These are phyloP conservation scores for Blastocladiella britannica DNA, from an alignment of 192 early-diverging fungal genomes.

Conservation along the genomic window DNA sequence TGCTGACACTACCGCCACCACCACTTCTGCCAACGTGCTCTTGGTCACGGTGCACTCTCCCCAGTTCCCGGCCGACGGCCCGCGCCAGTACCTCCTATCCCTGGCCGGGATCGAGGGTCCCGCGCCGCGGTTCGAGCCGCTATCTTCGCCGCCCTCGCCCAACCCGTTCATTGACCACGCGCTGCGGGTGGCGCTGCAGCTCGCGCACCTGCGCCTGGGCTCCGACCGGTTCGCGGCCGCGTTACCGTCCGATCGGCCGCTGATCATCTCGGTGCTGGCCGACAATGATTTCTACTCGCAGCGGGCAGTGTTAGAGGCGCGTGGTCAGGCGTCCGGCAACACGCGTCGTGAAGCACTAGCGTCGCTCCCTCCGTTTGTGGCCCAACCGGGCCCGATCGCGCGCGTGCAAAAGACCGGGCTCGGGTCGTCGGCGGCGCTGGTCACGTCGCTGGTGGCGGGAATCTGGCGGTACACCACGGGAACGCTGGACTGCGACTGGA, in stretches of 20 bases:
- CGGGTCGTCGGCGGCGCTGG: constrained; percentile 90
- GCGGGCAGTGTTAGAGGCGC: constrained; percentile 36
- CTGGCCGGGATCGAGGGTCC: too few species aligned
- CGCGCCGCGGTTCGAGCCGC: too few species aligned
- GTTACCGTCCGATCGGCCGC: constrained; percentile 12
- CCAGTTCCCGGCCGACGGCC: constrained; percentile 66
- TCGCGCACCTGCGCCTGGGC: constrained; percentile 15
- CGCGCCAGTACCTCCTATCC: constrained; percentile 44
- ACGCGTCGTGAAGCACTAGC: too few species aligned
- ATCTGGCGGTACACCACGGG: constrained; percentile 52
- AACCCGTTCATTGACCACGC: constrained; percentile 52
- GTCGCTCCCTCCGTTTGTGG: constrained; percentile 35
- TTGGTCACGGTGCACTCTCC: constrained; percentile 49
- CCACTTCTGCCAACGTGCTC: not conserved
- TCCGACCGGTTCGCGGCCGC: constrained; percentile 6
- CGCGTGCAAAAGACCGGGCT: constrained; percentile 87
- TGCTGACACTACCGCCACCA: not conserved
- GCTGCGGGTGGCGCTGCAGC: constrained; percentile 18
- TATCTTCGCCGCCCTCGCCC: too few species aligned
- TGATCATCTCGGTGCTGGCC: constrained; percentile 61
- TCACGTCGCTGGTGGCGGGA: constrained; percentile 68
- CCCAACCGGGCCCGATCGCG: constrained; percentile 12
- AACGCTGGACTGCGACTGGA: constrained; percentile 19
- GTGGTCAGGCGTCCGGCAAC: constrained; percentile 24
- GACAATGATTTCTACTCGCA: constrained; percentile 99